These are phyloP conservation scores for Curvularia verruculosa DNA, from an alignment of 2,329 filamentous ascomycete genomes.

Conservation along the genomic window DNA sequence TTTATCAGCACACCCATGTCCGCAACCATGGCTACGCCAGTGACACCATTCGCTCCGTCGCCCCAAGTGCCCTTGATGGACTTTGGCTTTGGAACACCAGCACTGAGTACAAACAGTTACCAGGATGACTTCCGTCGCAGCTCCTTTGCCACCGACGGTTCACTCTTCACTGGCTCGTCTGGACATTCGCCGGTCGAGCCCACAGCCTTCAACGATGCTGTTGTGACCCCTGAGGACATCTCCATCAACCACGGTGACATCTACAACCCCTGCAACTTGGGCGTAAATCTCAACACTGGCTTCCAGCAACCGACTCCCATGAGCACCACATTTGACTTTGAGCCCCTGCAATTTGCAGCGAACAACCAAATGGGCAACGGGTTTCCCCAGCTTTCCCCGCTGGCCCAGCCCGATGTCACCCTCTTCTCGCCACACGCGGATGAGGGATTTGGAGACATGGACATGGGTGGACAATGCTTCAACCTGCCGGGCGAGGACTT, in stretches of 20 bases:
- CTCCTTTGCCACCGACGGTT: conserved; percentile 46
- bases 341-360: conserved; percentile 46
- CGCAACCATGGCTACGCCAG: conserved; percentile 42
- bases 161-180: conserved; percentile 49
- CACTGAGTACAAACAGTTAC: conserved; percentile 35
- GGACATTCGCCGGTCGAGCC: conserved; percentile 50
- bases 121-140: conserved; percentile 47
- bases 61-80: conserved; percentile 50
- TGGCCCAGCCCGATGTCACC: conserved; percentile 71
- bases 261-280: conserved; percentile 60
- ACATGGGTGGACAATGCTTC: conserved; percentile 40
- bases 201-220: conserved; percentile 51
- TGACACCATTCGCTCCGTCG: conserved; percentile 50
- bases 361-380: conserved; percentile 28
- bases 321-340: conserved; percentile 48
- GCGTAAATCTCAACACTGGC: conserved; percentile 65
- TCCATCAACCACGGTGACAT: conserved; percentile 68
- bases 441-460: conserved; percentile 64
- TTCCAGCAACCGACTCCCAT: conserved; percentile 62
- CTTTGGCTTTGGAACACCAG: conserved; percentile 43
- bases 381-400: conserved; percentile 67
- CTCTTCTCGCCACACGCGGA: conserved; percentile 70
- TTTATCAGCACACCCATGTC: conserved; percentile 47
- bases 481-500: conserved; percentile 61
- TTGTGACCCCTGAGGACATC: conserved; percentile 52